Conservation (phyloP, 495 filamentous ascomycete genomes). For the Chlorociboria aeruginascens region DNA sequence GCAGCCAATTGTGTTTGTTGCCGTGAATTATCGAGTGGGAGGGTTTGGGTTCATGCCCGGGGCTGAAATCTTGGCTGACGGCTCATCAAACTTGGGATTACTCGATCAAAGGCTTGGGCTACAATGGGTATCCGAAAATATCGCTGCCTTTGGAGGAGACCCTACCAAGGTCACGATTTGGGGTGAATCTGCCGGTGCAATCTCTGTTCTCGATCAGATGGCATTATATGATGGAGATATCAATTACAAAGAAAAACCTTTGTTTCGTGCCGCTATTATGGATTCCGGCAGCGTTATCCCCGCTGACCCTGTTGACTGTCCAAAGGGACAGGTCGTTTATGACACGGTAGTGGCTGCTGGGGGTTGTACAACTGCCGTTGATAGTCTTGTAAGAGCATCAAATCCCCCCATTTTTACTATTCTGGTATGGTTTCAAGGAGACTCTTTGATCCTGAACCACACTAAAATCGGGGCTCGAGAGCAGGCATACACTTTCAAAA, state of each 20-base stretch:
- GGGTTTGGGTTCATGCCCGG: conserved; percentile 51
- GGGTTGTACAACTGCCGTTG: conserved; percentile 41
- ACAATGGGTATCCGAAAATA: conserved; percentile 39
- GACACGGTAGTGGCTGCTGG: conserved; percentile 46
- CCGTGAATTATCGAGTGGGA: conserved; percentile 50
- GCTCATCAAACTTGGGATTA: conserved; percentile 36
- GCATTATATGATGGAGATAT: conserved; percentile 54
- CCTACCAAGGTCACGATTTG: conserved; percentile 31
- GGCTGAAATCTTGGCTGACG: conserved; percentile 53
- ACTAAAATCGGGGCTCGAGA: no score
- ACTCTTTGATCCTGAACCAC: no score
- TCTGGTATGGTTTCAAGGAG: no score
- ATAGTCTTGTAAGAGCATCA: conserved; percentile 32
- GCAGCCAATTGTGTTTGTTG: conserved; percentile 51
- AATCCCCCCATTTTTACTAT: no score
- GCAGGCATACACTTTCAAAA: no score
- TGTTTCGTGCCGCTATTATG: conserved; percentile 55
- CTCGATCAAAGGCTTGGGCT: conserved; percentile 32
- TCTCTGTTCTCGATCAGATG: conserved; percentile 62
- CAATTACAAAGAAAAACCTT: conserved; percentile 53
- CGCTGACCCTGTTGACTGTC: conserved; percentile 49
- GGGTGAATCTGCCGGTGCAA: conserved; percentile 33
- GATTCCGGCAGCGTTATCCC: conserved; percentile 55
- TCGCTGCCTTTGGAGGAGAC: conserved; percentile 28
- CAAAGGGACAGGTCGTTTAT: conserved; percentile 51